Conservation (phyloP, 345 rosid genomes). For the Gossypium australe region DNA sequence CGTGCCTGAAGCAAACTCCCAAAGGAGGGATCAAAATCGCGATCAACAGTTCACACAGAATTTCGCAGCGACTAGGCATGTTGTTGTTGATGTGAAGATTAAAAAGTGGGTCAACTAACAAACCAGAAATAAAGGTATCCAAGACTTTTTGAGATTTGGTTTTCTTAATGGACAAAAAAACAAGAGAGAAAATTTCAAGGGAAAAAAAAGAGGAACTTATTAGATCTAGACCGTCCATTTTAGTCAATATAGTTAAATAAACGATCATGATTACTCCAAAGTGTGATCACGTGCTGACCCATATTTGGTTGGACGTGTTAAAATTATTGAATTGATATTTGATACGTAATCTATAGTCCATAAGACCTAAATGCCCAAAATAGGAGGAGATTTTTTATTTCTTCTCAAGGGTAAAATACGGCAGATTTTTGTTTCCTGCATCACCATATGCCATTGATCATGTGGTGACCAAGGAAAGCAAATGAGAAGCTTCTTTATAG, state of each 20-base stretch:
- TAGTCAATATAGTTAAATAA: not conserved
- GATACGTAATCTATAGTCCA: not conserved
- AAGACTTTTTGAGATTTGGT: not conserved
- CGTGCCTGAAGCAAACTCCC: conserved; percentile 89
- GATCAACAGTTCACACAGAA: conserved; percentile 71
- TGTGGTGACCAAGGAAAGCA: not conserved
- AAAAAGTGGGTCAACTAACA: not conserved
- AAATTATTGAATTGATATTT: not conserved
- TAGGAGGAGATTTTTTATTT: no score
- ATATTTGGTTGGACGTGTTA: not conserved
- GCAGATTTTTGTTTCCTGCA: no score
- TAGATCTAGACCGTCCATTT: not conserved
- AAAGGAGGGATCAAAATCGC: conserved; percentile 82
- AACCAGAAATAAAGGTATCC: not conserved
- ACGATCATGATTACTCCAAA: not conserved
- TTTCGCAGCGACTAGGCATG: conserved; percentile 61
- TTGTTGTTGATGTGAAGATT: not conserved
- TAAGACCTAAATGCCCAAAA: not conserved
- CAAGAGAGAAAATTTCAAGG: not conserved
- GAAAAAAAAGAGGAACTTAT: not conserved
- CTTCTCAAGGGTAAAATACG: no score
- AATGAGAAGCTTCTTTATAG: not conserved
- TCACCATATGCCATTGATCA: no score
- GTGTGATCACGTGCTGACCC: not conserved
- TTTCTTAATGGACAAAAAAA: not conserved